These are phyloP conservation scores for Botrytis porri DNA, from an alignment of 2,329 filamentous ascomycete species.

Conservation along the genomic window DNA sequence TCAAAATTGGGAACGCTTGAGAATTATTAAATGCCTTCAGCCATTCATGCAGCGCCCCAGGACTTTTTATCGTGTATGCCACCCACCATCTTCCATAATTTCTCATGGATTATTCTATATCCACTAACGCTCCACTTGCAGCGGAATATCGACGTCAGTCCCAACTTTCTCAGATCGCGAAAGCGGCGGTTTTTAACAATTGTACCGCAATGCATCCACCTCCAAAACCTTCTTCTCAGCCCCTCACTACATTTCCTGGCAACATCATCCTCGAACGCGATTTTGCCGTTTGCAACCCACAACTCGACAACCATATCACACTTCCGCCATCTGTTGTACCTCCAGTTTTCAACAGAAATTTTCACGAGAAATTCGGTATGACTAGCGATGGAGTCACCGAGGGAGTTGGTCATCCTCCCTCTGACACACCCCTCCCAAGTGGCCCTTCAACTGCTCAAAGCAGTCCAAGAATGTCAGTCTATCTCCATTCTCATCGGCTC, in stretches of 20 bases:
- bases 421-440: slow-evolving; percentile 30
- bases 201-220: slow-evolving; percentile 11
- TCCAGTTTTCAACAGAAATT: not conserved
- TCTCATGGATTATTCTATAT: not conserved
- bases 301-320: slow-evolving; percentile 5
- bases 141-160: slow-evolving; percentile 21
- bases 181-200: slow-evolving; percentile 16
- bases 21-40: slow-evolving; percentile 19
- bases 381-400: slow-evolving; percentile 16
- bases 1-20: not conserved
- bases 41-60: slow-evolving; percentile 16
- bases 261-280: slow-evolving; percentile 7
- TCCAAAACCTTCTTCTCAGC: slow-evolving; percentile 5
- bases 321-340: slow-evolving; percentile 13
- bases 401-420: slow-evolving; percentile 24
- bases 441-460: slow-evolving; percentile 35
- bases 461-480: slow-evolving; percentile 37
- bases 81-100: slow-evolving; percentile 8
- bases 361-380: slow-evolving; percentile 14
- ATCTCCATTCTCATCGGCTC: not conserved
- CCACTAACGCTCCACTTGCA: slow-evolving; percentile 13
- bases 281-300: slow-evolving; percentile 17
- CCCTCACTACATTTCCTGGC: slow-evolving; percentile 11
- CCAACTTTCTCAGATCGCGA: slow-evolving; percentile 18
- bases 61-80: slow-evolving; percentile 18